Base-by-base conservation (phyloP, 1,284 basidiomycete genomes). In the Tilletia setariae region DNA sequence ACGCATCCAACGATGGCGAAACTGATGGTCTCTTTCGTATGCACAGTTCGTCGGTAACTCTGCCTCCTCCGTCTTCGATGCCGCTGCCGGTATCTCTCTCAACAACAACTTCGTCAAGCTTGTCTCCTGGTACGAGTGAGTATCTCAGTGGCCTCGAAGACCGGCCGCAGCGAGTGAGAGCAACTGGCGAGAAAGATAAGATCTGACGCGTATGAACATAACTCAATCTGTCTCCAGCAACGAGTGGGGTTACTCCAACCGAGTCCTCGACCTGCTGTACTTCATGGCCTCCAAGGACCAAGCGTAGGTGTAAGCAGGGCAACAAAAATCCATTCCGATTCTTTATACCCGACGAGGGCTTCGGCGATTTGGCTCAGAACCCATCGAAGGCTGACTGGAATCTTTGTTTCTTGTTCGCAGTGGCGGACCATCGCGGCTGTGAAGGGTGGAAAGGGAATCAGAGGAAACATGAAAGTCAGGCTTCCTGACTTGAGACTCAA, bases 71-170 rank as follows among this genome's bases (percentile, higher is more conserved):
- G 81, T 83, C 79, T 84, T 85, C 83, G 95, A 98, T 83, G 94
- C 94, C 79, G 86, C 86, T 75, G 95, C 92, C 68, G 94, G 95
- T 81, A 98, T 98, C 84, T 87, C 89, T 83, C 89, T 98, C 83
- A 98, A 92, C 90, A 82, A 86, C 76, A 90, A 90, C 86, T 98
- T 98, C 82, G 92, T 97, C 86, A 97, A 97, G 89, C 88, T 96
- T 77, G 91, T 96, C 81, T 84, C 91, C 62, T 95, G 93, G 94
- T 85, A 79, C 80, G 84, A 82, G 56, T 61, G 56, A 61, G 56
- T 61, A 61, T 61, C 32, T 1, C 28, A 0, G 6, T 6, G 4
- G 35, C 35, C 11, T 40, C 11, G 35, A 11, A 40, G 35, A 11
- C 35, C 6, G 6, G 6, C 11, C 35, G 11, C 6, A 40, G 6